Base-by-base conservation (phyloP, 176 grass and related monocot genomes). In the Carex kokanica region DNA sequence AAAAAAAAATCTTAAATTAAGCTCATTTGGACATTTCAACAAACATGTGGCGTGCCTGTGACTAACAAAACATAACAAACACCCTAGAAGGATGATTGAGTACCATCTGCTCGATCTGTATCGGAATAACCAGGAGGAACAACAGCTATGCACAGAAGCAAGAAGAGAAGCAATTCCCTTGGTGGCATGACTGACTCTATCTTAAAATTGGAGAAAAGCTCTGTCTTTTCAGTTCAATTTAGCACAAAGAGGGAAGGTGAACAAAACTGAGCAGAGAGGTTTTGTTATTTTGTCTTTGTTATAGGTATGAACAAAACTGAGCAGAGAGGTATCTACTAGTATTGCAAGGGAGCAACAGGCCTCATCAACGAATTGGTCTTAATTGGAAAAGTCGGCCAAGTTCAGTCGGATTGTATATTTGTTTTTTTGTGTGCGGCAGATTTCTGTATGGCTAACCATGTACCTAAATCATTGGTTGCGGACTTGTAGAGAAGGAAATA, bases 101-200 rank as follows among this genome's bases (percentile, higher is more conserved):
- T 82, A 82, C 80, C 80, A 82, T 82, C 80, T 31, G 52, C 38
- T 49, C 41, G 41, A 47, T 82, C 29, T 8, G 80, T 82, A 49
- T 82, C 14, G 41, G 58, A 82, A 31, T 1, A 82, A 66, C 58
- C 9, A 24, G 36, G 34, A 27, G 13, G 8, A 82, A 63, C 80
- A 66, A 8, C 4, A 66, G 43, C 61, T 25, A 81, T 45, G 59
- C 60, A 81, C 60, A 81, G 25, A 14, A 63, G 59, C 9, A 81
- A 49, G 60, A 81, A 29, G 6, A 81, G 40, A 31, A 61, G 20
- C 60, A 63, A 16, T 6, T 23, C 34, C 16, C 61, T 47, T 81
- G 3, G 8, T 40, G 5, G 12, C 79, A 80, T n/a, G n/a, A n/a
- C n/a, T 80, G 8, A 16, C 59, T 62, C 3, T 49, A 51, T 43